phyloP scores from a whole-genome alignment of 192 early-diverging fungal genomes.

The Haplosporangium gracile region DNA sequence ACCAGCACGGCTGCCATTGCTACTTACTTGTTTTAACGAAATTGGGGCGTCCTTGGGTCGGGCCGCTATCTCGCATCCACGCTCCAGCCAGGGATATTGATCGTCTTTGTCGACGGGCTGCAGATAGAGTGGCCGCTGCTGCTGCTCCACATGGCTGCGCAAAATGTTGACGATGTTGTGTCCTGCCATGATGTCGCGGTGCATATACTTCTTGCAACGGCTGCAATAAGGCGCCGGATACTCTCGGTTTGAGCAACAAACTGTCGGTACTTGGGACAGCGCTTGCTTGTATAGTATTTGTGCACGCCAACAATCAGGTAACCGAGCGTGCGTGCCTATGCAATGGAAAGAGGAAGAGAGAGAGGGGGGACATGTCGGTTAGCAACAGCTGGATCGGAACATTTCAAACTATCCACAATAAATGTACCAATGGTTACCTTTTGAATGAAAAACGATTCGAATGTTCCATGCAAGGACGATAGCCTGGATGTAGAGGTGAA shows the following conservation, averaged over 20 bases:
- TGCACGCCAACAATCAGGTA: constrained; percentile 10
- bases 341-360: neutral
- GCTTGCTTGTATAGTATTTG: neutral
- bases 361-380: too few species aligned
- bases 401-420: neutral
- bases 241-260: constrained; percentile 11
- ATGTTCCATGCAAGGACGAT: neutral
- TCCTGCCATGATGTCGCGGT: constrained; percentile 2
- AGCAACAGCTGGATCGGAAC: too few species aligned
- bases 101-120: constrained; percentile 15
- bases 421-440: neutral
- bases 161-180: constrained; percentile 14
- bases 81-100: constrained; percentile 12
- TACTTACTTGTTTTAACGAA: constrained; percentile 8
- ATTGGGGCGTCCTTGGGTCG: constrained; percentile 1
- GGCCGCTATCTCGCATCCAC: neutral
- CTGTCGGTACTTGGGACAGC: constrained; percentile 3
- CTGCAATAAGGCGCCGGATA: constrained; percentile 16
- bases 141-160: constrained; percentile 11
- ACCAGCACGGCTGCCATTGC: constrained; percentile 9
- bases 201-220: constrained; percentile 5
- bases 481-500: neutral
- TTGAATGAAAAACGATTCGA: neutral
- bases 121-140: constrained; percentile 12
- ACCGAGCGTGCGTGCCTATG: neutral